These are phyloP conservation scores for Trichoderma harzianum DNA, from an alignment of 2,329 filamentous ascomycete species.

Conservation along the genomic window DNA sequence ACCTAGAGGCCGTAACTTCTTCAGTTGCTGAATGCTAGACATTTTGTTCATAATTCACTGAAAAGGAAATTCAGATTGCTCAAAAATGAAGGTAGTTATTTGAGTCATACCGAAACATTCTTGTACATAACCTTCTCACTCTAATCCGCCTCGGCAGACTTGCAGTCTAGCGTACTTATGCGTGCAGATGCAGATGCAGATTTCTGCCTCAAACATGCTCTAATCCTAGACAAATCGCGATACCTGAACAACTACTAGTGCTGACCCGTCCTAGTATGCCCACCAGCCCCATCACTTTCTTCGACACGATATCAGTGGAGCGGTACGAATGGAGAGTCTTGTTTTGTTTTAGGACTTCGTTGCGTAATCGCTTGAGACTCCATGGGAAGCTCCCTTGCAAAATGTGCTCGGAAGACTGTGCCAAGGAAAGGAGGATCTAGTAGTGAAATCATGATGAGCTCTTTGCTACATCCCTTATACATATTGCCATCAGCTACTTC, in stretches of 20 bases:
- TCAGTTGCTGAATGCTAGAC: not conserved
- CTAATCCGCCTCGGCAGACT: not conserved
- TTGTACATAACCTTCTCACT: not conserved
- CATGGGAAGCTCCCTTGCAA: not conserved
- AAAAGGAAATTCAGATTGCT: not conserved
- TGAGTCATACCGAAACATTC: not conserved
- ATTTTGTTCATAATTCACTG: not conserved
- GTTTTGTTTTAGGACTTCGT: not conserved
- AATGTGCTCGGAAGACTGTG: not conserved
- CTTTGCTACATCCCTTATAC: not conserved
- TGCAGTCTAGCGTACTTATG: not conserved
- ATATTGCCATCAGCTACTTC: not conserved
- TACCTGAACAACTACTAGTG: not conserved
- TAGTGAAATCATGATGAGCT: not conserved
- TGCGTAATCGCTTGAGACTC: not conserved
- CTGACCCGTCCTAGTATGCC: not conserved
- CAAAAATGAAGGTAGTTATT: not conserved
- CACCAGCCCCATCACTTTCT: not conserved
- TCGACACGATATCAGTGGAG: not conserved
- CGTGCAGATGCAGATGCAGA: not conserved
- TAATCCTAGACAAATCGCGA: not conserved
- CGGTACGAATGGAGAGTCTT: not conserved
- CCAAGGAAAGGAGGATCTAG: not conserved
- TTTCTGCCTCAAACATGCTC: constrained; percentile 12
- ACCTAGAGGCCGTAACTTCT: not conserved